Evolutionary conservation across 2,329 filamentous ascomycete genomes (phyloP), one percentile per base, ranked within the genome.

Genomic region (Aureobasidium zeae): DNA sequence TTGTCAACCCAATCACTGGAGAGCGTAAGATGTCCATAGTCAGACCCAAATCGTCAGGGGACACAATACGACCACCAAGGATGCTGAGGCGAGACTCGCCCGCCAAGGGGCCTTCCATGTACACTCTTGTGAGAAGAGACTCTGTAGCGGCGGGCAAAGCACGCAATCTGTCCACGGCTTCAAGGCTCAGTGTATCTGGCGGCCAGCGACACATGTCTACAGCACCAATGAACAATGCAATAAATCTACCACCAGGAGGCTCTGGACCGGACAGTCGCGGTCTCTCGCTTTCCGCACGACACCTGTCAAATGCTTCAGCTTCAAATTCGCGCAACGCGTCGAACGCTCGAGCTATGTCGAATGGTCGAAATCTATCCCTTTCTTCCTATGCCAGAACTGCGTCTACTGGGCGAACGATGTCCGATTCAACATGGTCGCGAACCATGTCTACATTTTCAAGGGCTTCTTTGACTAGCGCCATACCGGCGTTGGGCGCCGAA

Each of bases 1-100:
- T 45, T 8, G 17, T 45, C 28, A 45, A 45, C n/a, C 34, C 44
- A 8, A 21, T 45, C n/a, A 45, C 44, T 33, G 44, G 44, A 20
- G 44, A 38, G 21, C 33, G 44, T 5, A 45, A 30, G 12, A 37
- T 33, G 34, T 45, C 44, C 11, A 5, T 17, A 5, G 15, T 39
- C 12, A 32, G 35, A 33, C 29, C 34, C 4, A 9, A 10, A 6
- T 11, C 9, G 11, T 10, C 20, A 11, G 34, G 3, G 8, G 28
- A 31, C 7, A 21, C 31, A 20, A 5, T 45, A 10, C 34, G 28
- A 15, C 25, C 20, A 21, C 44, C 44, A 3, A 38, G 44, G 10
- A 26, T 28, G 16, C 11, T 33, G 6, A 20, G 33, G 4, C 25
- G 29, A 21, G 16, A 20, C 20, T 33, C 26, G 12, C 25, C 28